These are phyloP conservation scores for Botrytis cinerea DNA, from an alignment of 2,329 filamentous ascomycete species.

Conservation along the genomic window DNA sequence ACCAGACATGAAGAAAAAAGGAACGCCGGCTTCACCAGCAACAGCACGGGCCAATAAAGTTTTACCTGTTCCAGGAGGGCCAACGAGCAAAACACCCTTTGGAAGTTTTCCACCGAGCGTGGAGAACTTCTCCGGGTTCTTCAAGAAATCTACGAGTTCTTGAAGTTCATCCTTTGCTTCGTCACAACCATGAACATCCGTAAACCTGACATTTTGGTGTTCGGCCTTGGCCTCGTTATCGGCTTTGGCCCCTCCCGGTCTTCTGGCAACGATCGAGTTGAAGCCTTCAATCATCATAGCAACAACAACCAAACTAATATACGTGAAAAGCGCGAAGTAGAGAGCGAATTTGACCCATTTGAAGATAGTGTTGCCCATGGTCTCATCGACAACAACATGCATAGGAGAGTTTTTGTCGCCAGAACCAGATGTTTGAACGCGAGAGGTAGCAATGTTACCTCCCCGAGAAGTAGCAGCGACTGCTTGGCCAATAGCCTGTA, in stretches of 20 bases:
- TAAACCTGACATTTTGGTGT: conserved; percentile 87
- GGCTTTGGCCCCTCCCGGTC: conserved; percentile 44
- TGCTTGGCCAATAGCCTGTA: conserved; percentile 80
- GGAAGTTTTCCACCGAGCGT: conserved; percentile 94
- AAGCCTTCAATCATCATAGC: conserved; percentile 82
- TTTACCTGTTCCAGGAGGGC: conserved; percentile 96
- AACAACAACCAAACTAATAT: conserved; percentile 76
- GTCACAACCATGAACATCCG: conserved; percentile 93
- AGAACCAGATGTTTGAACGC: conserved; percentile 53
- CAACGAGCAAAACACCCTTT: conserved; percentile 93
- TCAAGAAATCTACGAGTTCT: conserved; percentile 94
- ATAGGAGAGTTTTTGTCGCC: conserved; percentile 83
- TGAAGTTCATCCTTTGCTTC: conserved; percentile 98
- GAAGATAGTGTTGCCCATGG: conserved; percentile 75
- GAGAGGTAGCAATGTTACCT: conserved; percentile 58
- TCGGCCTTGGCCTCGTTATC: conserved; percentile 88
- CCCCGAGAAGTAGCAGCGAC: conserved; percentile 72
- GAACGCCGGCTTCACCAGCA: conserved; percentile 93
- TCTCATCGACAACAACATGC: conserved; percentile 94
- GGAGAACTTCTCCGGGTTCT: conserved; percentile 90
- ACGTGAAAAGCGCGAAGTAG: conserved; percentile 75
- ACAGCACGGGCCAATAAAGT: conserved; percentile 93
- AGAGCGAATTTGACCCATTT: conserved; percentile 88
- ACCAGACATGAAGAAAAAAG: conserved; percentile 99
- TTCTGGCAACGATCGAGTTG: conserved; percentile 69